Percentiles rank a stretch among this genome's conserved stretches.
Conservation (phyloP, 2,329 filamentous ascomycete genomes). For the Biscogniauxia marginata region DNA sequence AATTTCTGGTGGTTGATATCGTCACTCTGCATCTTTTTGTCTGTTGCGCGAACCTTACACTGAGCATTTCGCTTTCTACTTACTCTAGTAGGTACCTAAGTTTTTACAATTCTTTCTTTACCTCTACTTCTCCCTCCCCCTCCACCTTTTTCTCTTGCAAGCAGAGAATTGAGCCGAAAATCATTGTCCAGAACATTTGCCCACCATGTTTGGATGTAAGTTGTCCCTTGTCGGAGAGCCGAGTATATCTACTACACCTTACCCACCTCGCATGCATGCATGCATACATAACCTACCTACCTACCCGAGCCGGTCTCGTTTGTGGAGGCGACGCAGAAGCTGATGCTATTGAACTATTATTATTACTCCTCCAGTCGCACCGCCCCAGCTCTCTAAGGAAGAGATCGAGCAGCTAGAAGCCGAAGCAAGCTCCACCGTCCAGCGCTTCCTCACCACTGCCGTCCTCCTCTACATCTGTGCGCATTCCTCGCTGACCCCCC, state of each 20-base stretch:
- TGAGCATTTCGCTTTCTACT: not conserved
- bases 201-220: not conserved
- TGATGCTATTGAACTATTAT: no score
- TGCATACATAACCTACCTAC: not conserved
- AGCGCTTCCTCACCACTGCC: constrained; percentile 64
- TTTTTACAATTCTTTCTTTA: not conserved
- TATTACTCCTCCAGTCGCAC: constrained; percentile 24
- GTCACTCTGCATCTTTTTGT: not conserved
- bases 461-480: constrained; percentile 75
- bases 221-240: not conserved
- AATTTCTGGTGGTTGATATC: constrained; percentile 1
- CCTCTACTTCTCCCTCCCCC: not conserved
- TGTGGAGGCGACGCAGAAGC: no score
- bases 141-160: not conserved
- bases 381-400: constrained; percentile 67
- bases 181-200: not conserved
- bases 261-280: not conserved
- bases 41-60: not conserved
- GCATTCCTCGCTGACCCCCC: constrained; percentile 30
- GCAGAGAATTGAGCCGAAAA: not conserved
- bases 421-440: constrained; percentile 65
- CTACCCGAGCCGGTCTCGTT: not conserved
- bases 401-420: constrained; percentile 70
- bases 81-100: no score
- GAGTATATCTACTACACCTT: not conserved